Evolutionary conservation across 352 stramenopile genomes (phyloP).

Genomic region (Phytophthora cryptogea): DNA sequence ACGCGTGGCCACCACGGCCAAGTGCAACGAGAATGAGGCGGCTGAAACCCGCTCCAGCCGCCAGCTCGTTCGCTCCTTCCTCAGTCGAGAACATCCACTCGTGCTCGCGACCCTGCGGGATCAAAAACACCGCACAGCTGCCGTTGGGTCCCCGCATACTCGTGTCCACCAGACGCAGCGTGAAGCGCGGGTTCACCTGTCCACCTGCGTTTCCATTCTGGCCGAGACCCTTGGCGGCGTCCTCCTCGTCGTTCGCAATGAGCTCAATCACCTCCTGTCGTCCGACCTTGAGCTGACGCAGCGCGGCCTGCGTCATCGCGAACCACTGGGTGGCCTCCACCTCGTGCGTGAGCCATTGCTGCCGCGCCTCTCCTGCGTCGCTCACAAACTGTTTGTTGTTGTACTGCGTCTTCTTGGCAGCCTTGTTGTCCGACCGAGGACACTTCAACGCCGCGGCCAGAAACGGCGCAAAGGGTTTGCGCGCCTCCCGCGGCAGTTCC

Average conservation of each 20-base stretch:
- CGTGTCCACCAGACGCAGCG: conserved; percentile 63
- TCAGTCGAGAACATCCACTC: conserved; percentile 83
- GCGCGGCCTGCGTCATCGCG: conserved; percentile 51
- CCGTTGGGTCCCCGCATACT: conserved; percentile 52
- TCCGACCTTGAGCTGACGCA: conserved; percentile 56
- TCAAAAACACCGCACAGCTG: conserved; percentile 71
- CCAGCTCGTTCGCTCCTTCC: conserved; percentile 67
- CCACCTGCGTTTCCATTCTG: conserved; percentile 6
- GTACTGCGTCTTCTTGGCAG: conserved; percentile 39
- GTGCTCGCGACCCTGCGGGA: conserved; percentile 81
- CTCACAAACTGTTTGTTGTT: conserved; percentile 50
- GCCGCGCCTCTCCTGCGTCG: conserved; percentile 26
- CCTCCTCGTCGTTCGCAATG: conserved; percentile 47
- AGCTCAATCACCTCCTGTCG: conserved; percentile 62
- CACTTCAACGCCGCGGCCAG: conserved; percentile 50
- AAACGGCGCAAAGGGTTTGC: conserved; percentile 62
- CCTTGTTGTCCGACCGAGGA: conserved; percentile 21
- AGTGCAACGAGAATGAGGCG: conserved; percentile 75
- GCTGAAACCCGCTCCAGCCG: conserved; percentile 61
- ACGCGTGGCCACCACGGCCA: conserved; percentile 57
- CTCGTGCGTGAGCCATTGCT: conserved; percentile 59
- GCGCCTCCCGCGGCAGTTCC: conserved; percentile 44
- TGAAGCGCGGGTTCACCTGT: conserved; percentile 56
- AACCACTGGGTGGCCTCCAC: conserved; percentile 68
- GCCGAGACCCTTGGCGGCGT: conserved; percentile 14